phyloP scores from a whole-genome alignment of 257 asterid species.

The Buddleja alternifolia region DNA sequence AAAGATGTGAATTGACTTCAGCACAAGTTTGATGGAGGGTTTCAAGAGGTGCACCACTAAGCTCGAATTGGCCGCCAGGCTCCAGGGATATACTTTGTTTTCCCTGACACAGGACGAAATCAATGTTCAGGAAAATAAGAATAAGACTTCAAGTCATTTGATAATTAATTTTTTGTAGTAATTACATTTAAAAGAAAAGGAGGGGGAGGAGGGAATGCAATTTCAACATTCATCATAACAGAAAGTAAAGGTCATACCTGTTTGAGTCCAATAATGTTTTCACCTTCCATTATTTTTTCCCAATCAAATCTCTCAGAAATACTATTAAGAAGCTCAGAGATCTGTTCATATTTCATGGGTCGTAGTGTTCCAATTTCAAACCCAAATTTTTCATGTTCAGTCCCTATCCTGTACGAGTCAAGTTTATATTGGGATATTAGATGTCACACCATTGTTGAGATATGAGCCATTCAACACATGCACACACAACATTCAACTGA shows the following conservation, averaged over 20 bases:
- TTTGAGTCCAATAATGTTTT: slow-evolving; percentile 84
- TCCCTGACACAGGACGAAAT: slow-evolving; percentile 47
- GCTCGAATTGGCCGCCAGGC: slow-evolving; percentile 99
- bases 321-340: slow-evolving; percentile 77
- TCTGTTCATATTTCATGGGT: slow-evolving; percentile 93
- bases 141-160: no score
- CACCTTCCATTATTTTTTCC: slow-evolving; percentile 97
- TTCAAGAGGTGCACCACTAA: slow-evolving; percentile 98
- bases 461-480: slow-evolving; percentile 19
- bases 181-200: neutral
- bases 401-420: slow-evolving; percentile 78
- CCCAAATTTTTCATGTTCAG: slow-evolving; percentile 98
- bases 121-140: no score
- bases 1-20: slow-evolving; percentile 98
- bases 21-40: slow-evolving; percentile 98
- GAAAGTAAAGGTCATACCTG: slow-evolving; percentile 53
- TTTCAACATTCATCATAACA: neutral
- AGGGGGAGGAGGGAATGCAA: slow-evolving; percentile 10
- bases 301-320: slow-evolving; percentile 98
- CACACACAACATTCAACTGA: neutral
- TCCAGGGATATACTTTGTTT: slow-evolving; percentile 95
- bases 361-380: slow-evolving; percentile 72
- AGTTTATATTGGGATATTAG: slow-evolving; percentile 6
- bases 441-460: neutral
- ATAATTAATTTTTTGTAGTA: neutral